Conservation (phyloP, 257 asterid genomes). For the Vinca minor region DNA sequence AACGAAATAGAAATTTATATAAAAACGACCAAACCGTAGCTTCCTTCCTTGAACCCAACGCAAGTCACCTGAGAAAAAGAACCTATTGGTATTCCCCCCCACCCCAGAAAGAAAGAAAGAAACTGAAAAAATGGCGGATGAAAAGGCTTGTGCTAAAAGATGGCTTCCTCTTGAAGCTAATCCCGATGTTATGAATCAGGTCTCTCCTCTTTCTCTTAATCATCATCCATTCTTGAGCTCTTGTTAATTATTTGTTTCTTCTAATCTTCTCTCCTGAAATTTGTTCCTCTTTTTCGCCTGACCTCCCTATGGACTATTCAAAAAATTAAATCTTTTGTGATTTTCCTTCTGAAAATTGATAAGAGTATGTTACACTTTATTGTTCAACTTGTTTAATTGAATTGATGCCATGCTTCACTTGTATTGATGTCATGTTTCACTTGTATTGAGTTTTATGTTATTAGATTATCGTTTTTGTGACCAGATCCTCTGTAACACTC, state of each 20-base stretch:
- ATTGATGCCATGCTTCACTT: neutral
- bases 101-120: too few relatives aligned
- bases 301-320: neutral
- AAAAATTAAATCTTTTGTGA: neutral
- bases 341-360: neutral
- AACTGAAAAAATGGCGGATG: slow-evolving; percentile 47
- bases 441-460: too few relatives aligned
- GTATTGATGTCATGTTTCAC: too few relatives aligned
- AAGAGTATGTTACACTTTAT: neutral
- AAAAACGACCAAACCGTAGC: neutral
- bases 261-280: neutral
- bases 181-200: slow-evolving; percentile 98
- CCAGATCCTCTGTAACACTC: too few relatives aligned
- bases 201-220: slow-evolving; percentile 7
- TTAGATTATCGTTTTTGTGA: neutral
- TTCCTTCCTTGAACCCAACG: neutral
- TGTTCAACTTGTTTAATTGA: neutral
- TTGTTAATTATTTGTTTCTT: neutral
- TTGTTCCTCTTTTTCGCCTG: neutral
- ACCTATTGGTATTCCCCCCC: neutral
- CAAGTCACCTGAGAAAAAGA: neutral
- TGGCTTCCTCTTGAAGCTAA: slow-evolving; percentile 99
- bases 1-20: too few relatives aligned
- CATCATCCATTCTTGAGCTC: neutral
- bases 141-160: slow-evolving; percentile 45